Base-by-base conservation (phyloP, 495 filamentous ascomycete species). In the Tetracladium setigerum region DNA sequence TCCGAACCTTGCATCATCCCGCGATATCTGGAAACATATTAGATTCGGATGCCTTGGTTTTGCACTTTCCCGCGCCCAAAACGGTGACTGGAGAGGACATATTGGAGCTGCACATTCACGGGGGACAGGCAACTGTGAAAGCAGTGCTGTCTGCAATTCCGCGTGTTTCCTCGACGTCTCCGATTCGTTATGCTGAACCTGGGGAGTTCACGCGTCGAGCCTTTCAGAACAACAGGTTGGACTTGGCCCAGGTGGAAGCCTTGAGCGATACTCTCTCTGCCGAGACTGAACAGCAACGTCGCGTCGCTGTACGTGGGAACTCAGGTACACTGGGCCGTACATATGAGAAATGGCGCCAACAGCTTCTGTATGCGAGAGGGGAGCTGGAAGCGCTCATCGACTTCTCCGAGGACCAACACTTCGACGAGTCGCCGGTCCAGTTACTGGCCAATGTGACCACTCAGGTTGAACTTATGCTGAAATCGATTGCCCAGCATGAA, bases 321-420 rank as follows among this genome's bases (percentile, higher is more conserved):
- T 82, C 77, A 6, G 80, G 81, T 36, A 68, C 70, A 1, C 65
- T 95, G 4, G 77, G 85, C n/a, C 73, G 79, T 45, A 82, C 78
- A 4, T 98, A 97, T 65, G 91, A 97, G 53, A 49, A 47, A 22
- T 98, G 92, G 94, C 78, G 92, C 11, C 68, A 78, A 47, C 69
- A 79, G 27, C 66, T 98, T 6, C 68, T 97, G 7, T 72, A 84
- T 53, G 90, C 89, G 18, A 78, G 91, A 7, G 94, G 87, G 5
- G 90, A 96, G 65, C 72, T 97, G 41, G 92, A 98, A 62, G 92
- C 92, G 1, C 66, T 97, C 48, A 97, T 98, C 57, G 92, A 98
- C 60, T 98, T 98, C 62, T 83, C 85, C 1, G 92, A 98, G 64
- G 94, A 97, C 57, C 91, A 97, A 65, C 83, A 95, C 68, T 96